Evolutionary conservation across 2,329 filamentous ascomycete genomes (phyloP).

Genomic region (Colletotrichum musicola): DNA sequence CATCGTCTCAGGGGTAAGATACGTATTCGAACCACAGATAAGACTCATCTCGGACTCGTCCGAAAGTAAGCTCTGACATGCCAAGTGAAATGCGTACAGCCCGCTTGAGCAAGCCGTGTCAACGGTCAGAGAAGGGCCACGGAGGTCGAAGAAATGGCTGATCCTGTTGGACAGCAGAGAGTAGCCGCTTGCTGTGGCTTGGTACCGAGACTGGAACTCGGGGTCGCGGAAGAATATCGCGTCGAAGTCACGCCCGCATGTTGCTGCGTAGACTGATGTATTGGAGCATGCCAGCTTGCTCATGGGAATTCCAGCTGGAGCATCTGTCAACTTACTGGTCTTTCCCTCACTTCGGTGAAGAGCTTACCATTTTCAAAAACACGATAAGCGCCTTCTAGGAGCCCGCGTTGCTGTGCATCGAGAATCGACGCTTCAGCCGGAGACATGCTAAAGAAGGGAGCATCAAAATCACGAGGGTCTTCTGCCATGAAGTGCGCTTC

Average conservation of each 20-base stretch:
- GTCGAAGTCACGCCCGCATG: slow-evolving; percentile 58
- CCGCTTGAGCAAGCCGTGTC: slow-evolving; percentile 71
- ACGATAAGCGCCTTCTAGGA: slow-evolving; percentile 64
- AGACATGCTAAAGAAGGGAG: slow-evolving; percentile 30
- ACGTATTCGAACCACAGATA: slow-evolving; percentile 64
- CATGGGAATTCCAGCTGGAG: slow-evolving; percentile 56
- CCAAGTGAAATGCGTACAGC: slow-evolving; percentile 66
- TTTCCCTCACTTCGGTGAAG: background rate
- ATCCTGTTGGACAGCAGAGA: slow-evolving; percentile 52
- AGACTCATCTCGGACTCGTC: slow-evolving; percentile 56
- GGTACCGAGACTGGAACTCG: slow-evolving; percentile 51
- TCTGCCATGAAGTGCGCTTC: slow-evolving; percentile 26
- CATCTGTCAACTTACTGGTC: background rate
- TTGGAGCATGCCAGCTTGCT: slow-evolving; percentile 56
- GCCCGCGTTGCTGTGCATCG: slow-evolving; percentile 64
- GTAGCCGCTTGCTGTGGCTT: slow-evolving; percentile 42
- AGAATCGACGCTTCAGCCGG: slow-evolving; percentile 42
- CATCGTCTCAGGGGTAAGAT: slow-evolving; percentile 66
- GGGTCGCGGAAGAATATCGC: slow-evolving; percentile 50
- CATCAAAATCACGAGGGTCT: slow-evolving; percentile 19
- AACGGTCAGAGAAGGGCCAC: slow-evolving; percentile 53
- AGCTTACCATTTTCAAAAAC: slow-evolving; percentile 62
- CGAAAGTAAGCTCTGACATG: slow-evolving; percentile 60
- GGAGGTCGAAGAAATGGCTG: slow-evolving; percentile 42
- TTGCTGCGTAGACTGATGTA: slow-evolving; percentile 63